Percentiles rank a stretch among this genome's conserved stretches.
These are phyloP conservation scores for Juglanconis oblonga DNA, from an alignment of 2,329 filamentous ascomycete genomes.

Conservation along the genomic window DNA sequence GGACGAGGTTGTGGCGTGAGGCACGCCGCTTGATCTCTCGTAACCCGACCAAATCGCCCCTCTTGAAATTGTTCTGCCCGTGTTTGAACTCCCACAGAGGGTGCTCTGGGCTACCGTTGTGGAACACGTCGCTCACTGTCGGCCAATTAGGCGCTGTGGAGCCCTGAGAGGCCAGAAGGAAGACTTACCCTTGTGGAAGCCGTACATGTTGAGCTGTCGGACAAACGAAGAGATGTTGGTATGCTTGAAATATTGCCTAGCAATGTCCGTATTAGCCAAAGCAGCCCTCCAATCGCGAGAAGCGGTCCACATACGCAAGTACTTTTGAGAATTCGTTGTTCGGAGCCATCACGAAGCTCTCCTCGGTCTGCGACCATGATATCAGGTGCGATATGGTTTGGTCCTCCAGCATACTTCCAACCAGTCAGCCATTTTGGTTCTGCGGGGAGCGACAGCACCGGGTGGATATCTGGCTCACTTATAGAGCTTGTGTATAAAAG, in stretches of 20 bases:
- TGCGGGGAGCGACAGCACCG: constrained; percentile 15
- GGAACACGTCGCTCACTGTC: constrained; percentile 94
- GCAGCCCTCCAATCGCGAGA: constrained; percentile 14
- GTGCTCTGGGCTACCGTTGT: constrained; percentile 88
- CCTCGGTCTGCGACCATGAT: constrained; percentile 88
- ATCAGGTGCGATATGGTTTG: constrained; percentile 90
- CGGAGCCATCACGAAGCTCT: constrained; percentile 98
- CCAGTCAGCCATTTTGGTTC: constrained; percentile 21
- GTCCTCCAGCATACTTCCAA: constrained; percentile 90
- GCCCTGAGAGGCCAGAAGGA: not conserved
- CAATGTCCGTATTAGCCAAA: constrained; percentile 7
- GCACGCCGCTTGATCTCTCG: constrained; percentile 94
- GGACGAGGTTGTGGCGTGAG: constrained; percentile 87
- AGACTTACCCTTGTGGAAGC: constrained; percentile 88
- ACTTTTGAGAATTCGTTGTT: constrained; percentile 98
- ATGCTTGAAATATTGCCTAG: constrained; percentile 97
- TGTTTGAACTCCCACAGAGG: constrained; percentile 99
- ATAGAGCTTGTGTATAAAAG: constrained; percentile 98
- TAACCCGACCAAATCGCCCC: constrained; percentile 85
- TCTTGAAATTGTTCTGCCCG: constrained; percentile 94
- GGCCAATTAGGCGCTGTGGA: constrained; percentile 23
- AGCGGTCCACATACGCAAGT: constrained; percentile 68
- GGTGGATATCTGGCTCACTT: constrained; percentile 59
- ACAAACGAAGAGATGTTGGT: constrained; percentile 99
- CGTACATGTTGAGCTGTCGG: constrained; percentile 97